These are phyloP conservation scores for Ramichloridium luteum DNA, from an alignment of 2,329 filamentous ascomycete genomes.

Conservation along the genomic window DNA sequence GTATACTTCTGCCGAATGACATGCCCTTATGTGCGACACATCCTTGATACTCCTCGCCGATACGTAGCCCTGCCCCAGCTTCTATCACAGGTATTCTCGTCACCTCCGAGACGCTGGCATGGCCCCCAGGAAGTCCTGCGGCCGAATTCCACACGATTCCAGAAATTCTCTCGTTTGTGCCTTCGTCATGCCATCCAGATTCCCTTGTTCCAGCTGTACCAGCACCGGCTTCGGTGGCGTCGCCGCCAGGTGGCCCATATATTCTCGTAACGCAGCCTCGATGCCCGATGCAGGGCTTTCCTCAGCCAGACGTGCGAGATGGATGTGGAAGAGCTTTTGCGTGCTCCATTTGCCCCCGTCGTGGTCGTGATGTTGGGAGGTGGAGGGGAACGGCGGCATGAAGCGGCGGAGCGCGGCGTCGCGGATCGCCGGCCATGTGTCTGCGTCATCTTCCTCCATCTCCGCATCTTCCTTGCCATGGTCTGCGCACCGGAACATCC, in stretches of 20 bases:
- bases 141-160: conserved; percentile 14
- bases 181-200: conserved; percentile 28
- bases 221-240: conserved; percentile 37
- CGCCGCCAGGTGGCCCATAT: conserved; percentile 32
- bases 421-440: conserved; percentile 13
- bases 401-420: conserved; percentile 6
- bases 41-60: too few relatives aligned
- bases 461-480: background rate
- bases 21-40: too few relatives aligned
- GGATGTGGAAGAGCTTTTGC: conserved; percentile 13
- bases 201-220: conserved; percentile 39
- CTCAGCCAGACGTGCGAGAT: conserved; percentile 20
- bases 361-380: too few relatives aligned
- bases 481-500: background rate
- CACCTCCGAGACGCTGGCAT: too few relatives aligned
- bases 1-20: too few relatives aligned
- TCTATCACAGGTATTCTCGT: too few relatives aligned
- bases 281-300: conserved; percentile 27
- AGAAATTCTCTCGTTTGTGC: conserved; percentile 28
- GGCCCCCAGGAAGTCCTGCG: too few relatives aligned
- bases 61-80: too few relatives aligned
- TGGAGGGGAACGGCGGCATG: background rate
- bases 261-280: conserved; percentile 29
- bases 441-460: background rate
- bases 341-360: conserved; percentile 10